These are phyloP conservation scores for Lobosporangium transversale DNA, from an alignment of 192 early-diverging fungal species.

Conservation along the genomic window DNA sequence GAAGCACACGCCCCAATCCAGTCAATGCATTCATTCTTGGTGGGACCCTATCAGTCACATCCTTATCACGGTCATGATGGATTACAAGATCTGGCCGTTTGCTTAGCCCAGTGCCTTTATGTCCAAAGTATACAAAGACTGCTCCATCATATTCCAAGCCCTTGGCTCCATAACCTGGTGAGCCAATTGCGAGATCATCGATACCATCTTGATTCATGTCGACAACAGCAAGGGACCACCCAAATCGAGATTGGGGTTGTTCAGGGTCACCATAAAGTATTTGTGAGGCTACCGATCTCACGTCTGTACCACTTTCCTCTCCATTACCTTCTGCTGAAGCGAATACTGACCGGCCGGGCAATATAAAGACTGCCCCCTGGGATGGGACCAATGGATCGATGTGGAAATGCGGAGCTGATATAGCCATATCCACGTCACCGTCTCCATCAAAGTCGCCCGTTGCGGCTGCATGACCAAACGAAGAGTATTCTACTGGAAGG, in stretches of 20 bases:
- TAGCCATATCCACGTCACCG: conserved; percentile 66
- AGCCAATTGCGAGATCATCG: conserved; percentile 84
- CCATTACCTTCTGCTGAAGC: conserved; percentile 3
- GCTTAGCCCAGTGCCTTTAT: conserved; percentile 56
- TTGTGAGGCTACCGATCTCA: conserved; percentile 53
- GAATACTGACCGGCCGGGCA: conserved; percentile 35
- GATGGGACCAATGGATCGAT: conserved; percentile 28
- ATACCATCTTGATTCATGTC: conserved; percentile 89
- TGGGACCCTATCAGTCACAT: neutral
- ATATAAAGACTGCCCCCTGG: conserved; percentile 70
- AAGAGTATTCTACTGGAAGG: conserved; percentile 64
- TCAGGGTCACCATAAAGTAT: conserved; percentile 15
- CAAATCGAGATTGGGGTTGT: conserved; percentile 68
- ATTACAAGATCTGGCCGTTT: conserved; percentile 59
- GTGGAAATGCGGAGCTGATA: conserved; percentile 70
- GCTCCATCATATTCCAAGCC: conserved; percentile 56
- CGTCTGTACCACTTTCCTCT: conserved; percentile 44
- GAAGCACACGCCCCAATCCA: conserved; percentile 60
- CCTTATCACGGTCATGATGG: conserved; percentile 24
- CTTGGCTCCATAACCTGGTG: conserved; percentile 58
- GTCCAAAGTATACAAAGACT: conserved; percentile 78
- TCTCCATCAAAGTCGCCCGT: conserved; percentile 79
- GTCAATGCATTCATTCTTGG: conserved; percentile 9
- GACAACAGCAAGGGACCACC: conserved; percentile 76
- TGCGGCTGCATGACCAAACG: conserved; percentile 71